phyloP scores from a whole-genome alignment of 495 filamentous ascomycete genomes.

The Penicillium paxilli region DNA sequence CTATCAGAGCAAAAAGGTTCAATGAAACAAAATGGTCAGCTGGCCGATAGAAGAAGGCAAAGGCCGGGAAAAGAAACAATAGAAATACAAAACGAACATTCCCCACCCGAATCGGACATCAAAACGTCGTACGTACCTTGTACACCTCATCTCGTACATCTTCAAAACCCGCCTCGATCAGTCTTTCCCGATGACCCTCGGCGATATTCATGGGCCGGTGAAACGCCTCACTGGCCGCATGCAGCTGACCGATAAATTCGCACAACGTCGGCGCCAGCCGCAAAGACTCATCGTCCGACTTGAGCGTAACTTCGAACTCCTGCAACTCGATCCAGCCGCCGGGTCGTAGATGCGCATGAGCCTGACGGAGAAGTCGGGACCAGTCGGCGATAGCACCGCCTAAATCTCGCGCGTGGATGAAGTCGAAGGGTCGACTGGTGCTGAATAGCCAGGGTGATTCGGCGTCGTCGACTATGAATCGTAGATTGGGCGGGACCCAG shows the following conservation, averaged over 20 bases:
- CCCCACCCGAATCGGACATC: background rate
- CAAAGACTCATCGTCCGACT: conserved; percentile 42
- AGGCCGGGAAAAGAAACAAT: background rate
- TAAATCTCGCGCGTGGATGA: conserved; percentile 49
- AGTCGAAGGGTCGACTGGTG: conserved; percentile 43
- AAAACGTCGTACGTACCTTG: conserved; percentile 34
- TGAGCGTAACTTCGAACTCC: conserved; percentile 48
- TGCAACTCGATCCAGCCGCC: conserved; percentile 57
- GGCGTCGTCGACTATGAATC: conserved; percentile 50
- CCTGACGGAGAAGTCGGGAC: conserved; percentile 36
- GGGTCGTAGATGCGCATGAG: conserved; percentile 43
- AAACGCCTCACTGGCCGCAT: conserved; percentile 37
- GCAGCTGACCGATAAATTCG: conserved; percentile 32
- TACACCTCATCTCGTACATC: conserved; percentile 41
- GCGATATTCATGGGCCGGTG: conserved; percentile 43
- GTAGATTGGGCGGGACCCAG: conserved; percentile 48
- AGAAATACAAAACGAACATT: background rate
- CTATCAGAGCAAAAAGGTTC: conserved; percentile 8
- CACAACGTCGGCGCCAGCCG: conserved; percentile 28
- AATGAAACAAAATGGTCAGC: background rate
- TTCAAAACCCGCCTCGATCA: conserved; percentile 39
- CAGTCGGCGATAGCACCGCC: conserved; percentile 49
- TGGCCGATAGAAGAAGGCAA: background rate
- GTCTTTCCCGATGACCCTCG: conserved; percentile 23
- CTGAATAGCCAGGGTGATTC: conserved; percentile 51